A percentile compares a stretch with the other conserved stretches of the same genome.
Conservation (phyloP, 768 basidiomycete species). For the Amanita polypyramis region DNA sequence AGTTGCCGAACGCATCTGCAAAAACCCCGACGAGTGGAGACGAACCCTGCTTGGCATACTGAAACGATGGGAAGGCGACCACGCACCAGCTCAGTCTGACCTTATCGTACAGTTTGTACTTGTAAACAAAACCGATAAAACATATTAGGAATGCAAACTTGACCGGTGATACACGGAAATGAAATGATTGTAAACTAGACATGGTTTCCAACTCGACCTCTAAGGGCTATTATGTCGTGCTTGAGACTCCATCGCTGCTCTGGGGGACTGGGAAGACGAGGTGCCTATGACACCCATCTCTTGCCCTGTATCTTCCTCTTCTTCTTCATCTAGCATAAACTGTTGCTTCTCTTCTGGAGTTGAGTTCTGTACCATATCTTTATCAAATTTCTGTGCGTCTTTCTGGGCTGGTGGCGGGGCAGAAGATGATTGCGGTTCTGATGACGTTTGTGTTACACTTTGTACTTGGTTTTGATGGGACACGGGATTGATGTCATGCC, state of each 20-base stretch:
- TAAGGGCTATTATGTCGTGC: neutral
- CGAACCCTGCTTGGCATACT: neutral
- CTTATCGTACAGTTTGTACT: conserved; percentile 1
- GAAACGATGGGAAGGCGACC: neutral
- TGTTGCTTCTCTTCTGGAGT: conserved; percentile 23
- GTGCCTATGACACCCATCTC: conserved; percentile 10
- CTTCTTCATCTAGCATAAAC: conserved; percentile 25
- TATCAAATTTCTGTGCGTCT: conserved; percentile 8
- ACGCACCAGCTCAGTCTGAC: neutral
- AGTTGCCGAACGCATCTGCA: neutral
- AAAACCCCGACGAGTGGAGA: conserved; percentile 1
- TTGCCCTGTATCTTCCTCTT: conserved; percentile 18
- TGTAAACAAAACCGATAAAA: neutral
- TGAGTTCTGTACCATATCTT: conserved; percentile 8
- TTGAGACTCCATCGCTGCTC: neutral
- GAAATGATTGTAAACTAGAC: neutral
- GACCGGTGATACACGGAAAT: neutral
- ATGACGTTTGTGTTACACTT: conserved; percentile 8
- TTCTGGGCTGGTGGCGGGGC: conserved; percentile 6
- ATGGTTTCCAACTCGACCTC: neutral
- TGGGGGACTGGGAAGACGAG: neutral
- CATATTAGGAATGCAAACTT: neutral
- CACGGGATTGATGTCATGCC: conserved; percentile 27
- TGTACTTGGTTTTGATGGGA: conserved; percentile 30
- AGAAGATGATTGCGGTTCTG: conserved; percentile 7